Evolutionary conservation across 176 grass and related monocot species (phyloP), one percentile per base, ranked within the genome.

Genomic region (Neostapfia colusana): DNA sequence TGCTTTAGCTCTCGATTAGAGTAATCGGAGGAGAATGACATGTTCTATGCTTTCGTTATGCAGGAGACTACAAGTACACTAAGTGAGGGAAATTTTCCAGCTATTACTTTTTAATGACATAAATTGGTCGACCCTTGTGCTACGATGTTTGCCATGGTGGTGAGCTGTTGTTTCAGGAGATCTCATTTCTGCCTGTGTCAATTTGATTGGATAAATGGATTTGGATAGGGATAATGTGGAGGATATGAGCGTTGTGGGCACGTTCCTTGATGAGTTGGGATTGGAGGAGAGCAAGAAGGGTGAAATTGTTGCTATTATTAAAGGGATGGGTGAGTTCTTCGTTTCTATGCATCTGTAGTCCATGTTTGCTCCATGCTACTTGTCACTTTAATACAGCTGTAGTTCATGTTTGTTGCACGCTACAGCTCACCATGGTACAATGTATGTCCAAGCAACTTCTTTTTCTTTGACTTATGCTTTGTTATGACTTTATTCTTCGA

Each of bases 11-110:
- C 56, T 35, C 5, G 14, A 73, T 78, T 31, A 20, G 7, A 59
- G 8, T 43, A 60, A 37, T 26, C 73, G 27, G 45, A 16, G 16
- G 70, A 24, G 23, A 50, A 42, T 54, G 31, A 38, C 34, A 6
- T 23, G 9, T 36, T 67, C 28, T 3, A 28, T 55, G 23, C 24
- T 66, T 54, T 63, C 13, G 57, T 88, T 24, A 0, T 88, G 65
- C 79, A 94, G 95, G 95, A 79, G 95, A 98, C 59, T 94, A 98
- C 84, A 98, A 92, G 82, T 98, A 98, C 67, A 92, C 82, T 60
- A 94, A 90, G 95, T 98, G 51, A 77, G 91, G 56, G 20, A 23
- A n/a, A 14, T 43, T 73, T 26, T 1, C 31, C 31, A 31, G 31
- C 3, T 31, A 1, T 41, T 73, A 13, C 39, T 36, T 40, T 70